These are phyloP conservation scores for Sanguinoderma infundibulare DNA, from an alignment of 1,284 basidiomycete species.

Conservation along the genomic window DNA sequence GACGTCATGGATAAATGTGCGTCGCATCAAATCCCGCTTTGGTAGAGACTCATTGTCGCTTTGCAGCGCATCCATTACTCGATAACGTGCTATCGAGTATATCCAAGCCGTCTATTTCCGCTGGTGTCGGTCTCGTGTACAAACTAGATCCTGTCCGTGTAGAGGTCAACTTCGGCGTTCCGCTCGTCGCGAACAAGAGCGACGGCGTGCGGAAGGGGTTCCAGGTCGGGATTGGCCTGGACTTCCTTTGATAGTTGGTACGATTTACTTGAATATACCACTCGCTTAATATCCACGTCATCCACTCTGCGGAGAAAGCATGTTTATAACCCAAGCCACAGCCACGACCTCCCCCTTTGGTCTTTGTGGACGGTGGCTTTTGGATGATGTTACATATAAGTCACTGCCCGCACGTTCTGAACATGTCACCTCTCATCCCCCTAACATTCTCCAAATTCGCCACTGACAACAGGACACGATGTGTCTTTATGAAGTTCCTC, in stretches of 20 bases:
- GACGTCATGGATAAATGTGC: conserved; percentile 65
- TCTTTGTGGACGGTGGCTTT: background rate
- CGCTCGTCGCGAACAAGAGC: conserved; percentile 77
- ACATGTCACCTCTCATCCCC: background rate
- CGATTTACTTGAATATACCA: conserved; percentile 22
- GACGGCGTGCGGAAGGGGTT: conserved; percentile 85
- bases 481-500: conserved; percentile 6
- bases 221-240: conserved; percentile 92
- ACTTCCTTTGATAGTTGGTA: conserved; percentile 62
- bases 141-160: conserved; percentile 83
- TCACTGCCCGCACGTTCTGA: background rate
- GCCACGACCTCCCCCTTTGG: background rate
- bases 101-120: conserved; percentile 70
- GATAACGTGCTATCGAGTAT: conserved; percentile 45
- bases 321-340: background rate
- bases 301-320: background rate
- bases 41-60: conserved; percentile 9
- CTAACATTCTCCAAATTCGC: background rate
- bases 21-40: conserved; percentile 29
- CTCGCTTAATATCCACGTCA: conserved; percentile 4
- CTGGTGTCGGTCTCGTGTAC: conserved; percentile 92
- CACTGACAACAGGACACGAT: background rate
- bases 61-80: conserved; percentile 42
- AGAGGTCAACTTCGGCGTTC: conserved; percentile 93
- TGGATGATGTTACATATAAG: background rate